Evolutionary conservation across 352 stramenopile species (phyloP).

Genomic region (Phytophthora pistaciae): DNA sequence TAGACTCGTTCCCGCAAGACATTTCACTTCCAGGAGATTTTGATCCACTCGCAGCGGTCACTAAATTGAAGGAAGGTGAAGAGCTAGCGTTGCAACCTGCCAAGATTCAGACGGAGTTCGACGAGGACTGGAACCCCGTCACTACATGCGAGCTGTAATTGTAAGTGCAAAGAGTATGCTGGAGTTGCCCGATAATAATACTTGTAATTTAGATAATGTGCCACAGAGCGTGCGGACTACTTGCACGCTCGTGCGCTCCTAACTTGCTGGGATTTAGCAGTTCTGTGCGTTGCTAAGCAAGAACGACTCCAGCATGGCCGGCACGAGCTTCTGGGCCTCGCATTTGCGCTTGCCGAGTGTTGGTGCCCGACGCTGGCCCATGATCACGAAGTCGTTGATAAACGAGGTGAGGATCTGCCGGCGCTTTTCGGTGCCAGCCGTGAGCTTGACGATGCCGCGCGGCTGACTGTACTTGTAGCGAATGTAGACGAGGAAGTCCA

Average conservation of each 20-base stretch:
- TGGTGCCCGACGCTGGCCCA: conserved; percentile 36
- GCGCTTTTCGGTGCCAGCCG: conserved; percentile 38
- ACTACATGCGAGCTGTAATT: conserved; percentile 40
- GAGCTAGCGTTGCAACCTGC: conserved; percentile 28
- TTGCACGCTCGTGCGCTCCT: conserved; percentile 23
- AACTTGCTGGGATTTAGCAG: conserved; percentile 10
- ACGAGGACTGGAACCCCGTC: conserved; percentile 52
- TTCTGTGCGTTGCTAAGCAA: conserved; percentile 43
- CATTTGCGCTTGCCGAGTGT: conserved; percentile 41
- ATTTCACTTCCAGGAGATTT: conserved; percentile 69
- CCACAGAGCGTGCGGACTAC: conserved; percentile 20
- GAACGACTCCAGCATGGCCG: conserved; percentile 47
- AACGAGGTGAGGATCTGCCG: conserved; percentile 41
- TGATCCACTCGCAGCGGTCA: conserved; percentile 40
- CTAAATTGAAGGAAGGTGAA: conserved; percentile 25
- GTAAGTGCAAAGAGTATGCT: neutral
- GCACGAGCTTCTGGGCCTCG: conserved; percentile 46
- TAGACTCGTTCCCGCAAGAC: conserved; percentile 58
- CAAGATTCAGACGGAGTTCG: conserved; percentile 43
- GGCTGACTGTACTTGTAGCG: conserved; percentile 49
- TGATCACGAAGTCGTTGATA: conserved; percentile 48
- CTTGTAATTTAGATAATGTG: conserved; percentile 28
- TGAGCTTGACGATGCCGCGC: conserved; percentile 43
- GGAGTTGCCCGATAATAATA: conserved; percentile 23
- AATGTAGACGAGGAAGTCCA: conserved; percentile 51